These are phyloP conservation scores for Aspergillus awamori DNA, from an alignment of 2,329 filamentous ascomycete genomes.

Conservation along the genomic window DNA sequence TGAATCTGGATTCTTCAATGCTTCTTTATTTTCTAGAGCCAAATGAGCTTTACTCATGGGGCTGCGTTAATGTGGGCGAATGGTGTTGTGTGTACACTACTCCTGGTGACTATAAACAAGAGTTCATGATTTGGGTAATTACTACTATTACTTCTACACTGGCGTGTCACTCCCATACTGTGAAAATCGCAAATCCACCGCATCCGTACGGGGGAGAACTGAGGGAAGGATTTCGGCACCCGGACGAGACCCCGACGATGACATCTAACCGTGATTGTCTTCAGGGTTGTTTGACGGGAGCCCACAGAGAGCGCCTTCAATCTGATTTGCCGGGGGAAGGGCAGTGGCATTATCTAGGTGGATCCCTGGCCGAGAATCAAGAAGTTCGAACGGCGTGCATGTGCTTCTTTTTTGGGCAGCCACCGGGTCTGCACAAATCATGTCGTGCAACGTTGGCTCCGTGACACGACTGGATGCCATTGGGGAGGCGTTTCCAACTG, in stretches of 20 bases:
- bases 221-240: neutral
- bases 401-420: conserved; percentile 29
- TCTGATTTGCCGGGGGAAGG: conserved; percentile 22
- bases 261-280: conserved; percentile 21
- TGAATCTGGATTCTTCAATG: neutral
- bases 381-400: conserved; percentile 19
- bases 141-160: conserved; percentile 16
- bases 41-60: conserved; percentile 18
- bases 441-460: conserved; percentile 26
- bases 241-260: conserved; percentile 13
- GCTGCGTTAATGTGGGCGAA: conserved; percentile 24
- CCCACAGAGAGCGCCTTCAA: conserved; percentile 15
- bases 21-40: conserved; percentile 19
- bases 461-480: conserved; percentile 18
- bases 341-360: conserved; percentile 23
- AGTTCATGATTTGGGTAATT: neutral
- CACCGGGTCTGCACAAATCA: conserved; percentile 27
- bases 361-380: conserved; percentile 24
- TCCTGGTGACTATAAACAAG: neutral
- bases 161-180: conserved; percentile 5
- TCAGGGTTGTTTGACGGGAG: conserved; percentile 17
- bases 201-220: conserved; percentile 9
- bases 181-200: neutral
- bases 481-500: conserved; percentile 17
- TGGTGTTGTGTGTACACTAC: conserved; percentile 21